These are phyloP conservation scores for Boletellus sp. DNA, from an alignment of 1,284 basidiomycete genomes.

Conservation along the genomic window DNA sequence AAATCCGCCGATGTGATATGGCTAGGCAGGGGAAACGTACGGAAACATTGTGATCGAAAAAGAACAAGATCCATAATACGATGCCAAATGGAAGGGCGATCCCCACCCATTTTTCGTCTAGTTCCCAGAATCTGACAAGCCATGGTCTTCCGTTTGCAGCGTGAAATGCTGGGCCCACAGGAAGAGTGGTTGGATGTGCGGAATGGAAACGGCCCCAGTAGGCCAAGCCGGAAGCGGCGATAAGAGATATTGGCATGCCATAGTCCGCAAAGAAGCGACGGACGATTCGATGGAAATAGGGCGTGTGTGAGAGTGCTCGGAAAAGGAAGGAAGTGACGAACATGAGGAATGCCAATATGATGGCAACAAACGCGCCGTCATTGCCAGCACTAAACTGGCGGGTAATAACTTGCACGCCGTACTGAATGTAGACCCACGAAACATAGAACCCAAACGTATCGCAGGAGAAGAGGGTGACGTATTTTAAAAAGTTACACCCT, in stretches of 20 bases:
- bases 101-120: conserved; percentile 87
- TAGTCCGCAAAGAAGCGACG: conserved; percentile 81
- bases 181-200: conserved; percentile 64
- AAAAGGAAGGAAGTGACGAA: conserved; percentile 72
- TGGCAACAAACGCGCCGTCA: conserved; percentile 64
- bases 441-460: conserved; percentile 95
- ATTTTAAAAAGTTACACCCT: conserved; percentile 83
- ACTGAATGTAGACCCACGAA: conserved; percentile 85
- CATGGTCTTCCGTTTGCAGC: conserved; percentile 76
- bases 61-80: conserved; percentile 69
- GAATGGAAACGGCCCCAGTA: conserved; percentile 81
- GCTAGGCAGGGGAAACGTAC: conserved; percentile 37
- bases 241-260: conserved; percentile 83
- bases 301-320: conserved; percentile 57
- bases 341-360: conserved; percentile 78
- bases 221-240: conserved; percentile 71
- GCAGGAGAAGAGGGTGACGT: conserved; percentile 88
- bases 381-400: conserved; percentile 54
- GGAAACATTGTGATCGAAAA: conserved; percentile 84
- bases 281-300: conserved; percentile 69
- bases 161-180: conserved; percentile 65
- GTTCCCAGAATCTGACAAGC: conserved; percentile 90
- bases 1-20: no score
- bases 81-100: conserved; percentile 75
- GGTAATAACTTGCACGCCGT: conserved; percentile 80